Evolutionary conservation across 2,329 filamentous ascomycete genomes (phyloP), one percentile per base, ranked within the genome.

Genomic region (Cercospora sp.): DNA sequence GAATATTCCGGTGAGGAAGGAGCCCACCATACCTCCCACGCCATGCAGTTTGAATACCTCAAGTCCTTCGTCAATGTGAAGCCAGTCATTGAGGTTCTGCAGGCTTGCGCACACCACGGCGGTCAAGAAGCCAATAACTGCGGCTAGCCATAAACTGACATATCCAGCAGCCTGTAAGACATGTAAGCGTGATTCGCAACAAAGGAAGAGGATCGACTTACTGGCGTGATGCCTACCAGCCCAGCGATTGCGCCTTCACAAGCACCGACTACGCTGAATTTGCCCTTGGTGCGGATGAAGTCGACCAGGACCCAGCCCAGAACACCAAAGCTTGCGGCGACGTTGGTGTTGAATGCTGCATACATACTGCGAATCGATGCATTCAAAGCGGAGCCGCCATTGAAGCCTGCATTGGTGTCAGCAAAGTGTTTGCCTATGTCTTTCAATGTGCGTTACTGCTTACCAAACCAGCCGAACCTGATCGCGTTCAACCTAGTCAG

Each of bases 21-120:
- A 84, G 8, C 86, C 86, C 45, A 84, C 79, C 79, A 87, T 86
- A 23, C 86, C 86, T 48, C 86, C 86, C 26, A 87, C 80, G 16
- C 84, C 85, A 74, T 87, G 86, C 12, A 87, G 81, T 74, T 86
- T 87, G 80, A 88, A 88, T 51, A 88, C 85, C 69, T 87, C 85
- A 74, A 88, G 83, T 10, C 85, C 84, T 69, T 87, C 86, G 70
- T 87, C 86, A 67, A 87, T 85, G 67, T 77, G 77, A 31, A 87
- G 74, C 82, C 84, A 86, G 28, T 83, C 79, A 73, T 87, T 86
- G 67, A 87, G 72, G 68, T 86, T 77, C 67, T 85, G 81, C 45
- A 83, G 79, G 1, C 79, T 74, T 8, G 83, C 80, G 75, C 85
- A 87, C 26, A 85, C 79, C 7, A 83, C 79, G 8, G 81, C 83